phyloP scores from a whole-genome alignment of 1,284 basidiomycete species.

The Coriolopsis trogii region DNA sequence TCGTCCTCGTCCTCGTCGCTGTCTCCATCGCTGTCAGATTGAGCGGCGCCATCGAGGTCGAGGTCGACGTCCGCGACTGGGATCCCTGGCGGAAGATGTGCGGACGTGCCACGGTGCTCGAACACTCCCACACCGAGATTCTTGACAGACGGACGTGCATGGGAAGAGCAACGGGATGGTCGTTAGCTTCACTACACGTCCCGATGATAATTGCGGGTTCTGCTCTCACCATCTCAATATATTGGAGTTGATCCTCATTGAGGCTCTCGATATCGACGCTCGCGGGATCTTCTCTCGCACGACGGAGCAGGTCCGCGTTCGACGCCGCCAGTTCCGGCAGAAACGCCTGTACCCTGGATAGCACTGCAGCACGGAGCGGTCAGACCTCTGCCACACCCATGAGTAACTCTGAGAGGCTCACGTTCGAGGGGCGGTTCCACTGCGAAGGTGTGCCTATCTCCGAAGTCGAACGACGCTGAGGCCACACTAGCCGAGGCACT shows the following conservation, averaged over 20 bases:
- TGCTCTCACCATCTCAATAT: conserved; percentile 67
- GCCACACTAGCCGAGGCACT: neutral
- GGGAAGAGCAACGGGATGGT: neutral
- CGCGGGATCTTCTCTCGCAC: conserved; percentile 47
- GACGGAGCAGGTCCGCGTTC: conserved; percentile 52
- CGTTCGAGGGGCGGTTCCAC: conserved; percentile 34
- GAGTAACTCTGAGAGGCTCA: conserved; percentile 28
- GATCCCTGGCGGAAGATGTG: conserved; percentile 16
- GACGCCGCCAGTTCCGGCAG: conserved; percentile 65
- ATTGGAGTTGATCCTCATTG: conserved; percentile 44
- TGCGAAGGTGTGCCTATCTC: conserved; percentile 32
- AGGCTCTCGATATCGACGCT: conserved; percentile 70
- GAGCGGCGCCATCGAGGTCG: conserved; percentile 16
- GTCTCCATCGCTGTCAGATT: neutral
- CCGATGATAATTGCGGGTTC: neutral
- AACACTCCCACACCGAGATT: conserved; percentile 68
- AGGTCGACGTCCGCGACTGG: conserved; percentile 27
- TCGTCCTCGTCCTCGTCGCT: neutral
- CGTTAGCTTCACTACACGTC: neutral
- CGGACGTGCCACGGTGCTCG: conserved; percentile 47
- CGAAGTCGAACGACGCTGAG: conserved; percentile 29
- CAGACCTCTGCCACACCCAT: neutral
- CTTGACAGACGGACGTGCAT: conserved; percentile 33
- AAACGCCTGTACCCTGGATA: conserved; percentile 64
- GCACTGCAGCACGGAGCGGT: conserved; percentile 40